phyloP scores from a whole-genome alignment of 2,329 filamentous ascomycete species.

The Leptographium procerum region DNA sequence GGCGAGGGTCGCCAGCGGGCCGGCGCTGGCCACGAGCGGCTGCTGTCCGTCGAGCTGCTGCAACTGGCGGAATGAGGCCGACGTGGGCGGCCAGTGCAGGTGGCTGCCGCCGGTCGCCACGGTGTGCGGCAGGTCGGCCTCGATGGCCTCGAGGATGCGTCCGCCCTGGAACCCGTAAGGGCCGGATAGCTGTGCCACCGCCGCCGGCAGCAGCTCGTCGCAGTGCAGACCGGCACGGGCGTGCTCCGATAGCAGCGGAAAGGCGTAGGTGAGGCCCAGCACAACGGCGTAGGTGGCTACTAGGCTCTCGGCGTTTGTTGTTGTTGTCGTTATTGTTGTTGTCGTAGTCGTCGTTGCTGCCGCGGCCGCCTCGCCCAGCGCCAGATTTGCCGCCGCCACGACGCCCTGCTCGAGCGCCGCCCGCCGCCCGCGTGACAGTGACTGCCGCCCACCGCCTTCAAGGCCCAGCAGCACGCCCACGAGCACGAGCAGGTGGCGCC shows the following conservation, averaged over 20 bases:
- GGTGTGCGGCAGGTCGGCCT: constrained; percentile 36
- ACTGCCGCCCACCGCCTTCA: constrained; percentile 49
- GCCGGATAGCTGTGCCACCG: constrained; percentile 56
- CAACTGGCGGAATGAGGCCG: constrained; percentile 49
- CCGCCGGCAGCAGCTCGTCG: constrained; percentile 57
- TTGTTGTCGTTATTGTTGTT: constrained; percentile 28
- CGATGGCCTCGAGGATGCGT: constrained; percentile 61
- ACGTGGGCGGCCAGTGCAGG: constrained; percentile 53
- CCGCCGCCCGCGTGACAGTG: constrained; percentile 52
- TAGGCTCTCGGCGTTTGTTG: too few species aligned
- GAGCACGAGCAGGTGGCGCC: constrained; percentile 76
- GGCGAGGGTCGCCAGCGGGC: constrained; percentile 53
- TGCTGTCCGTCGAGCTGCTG: constrained; percentile 39
- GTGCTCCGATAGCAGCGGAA: constrained; percentile 55
- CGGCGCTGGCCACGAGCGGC: constrained; percentile 51
- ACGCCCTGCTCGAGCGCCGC: constrained; percentile 62
- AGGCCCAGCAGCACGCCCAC: constrained; percentile 70
- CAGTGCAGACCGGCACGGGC: constrained; percentile 51
- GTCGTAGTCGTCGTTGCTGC: constrained; percentile 24
- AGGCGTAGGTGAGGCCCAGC: constrained; percentile 65
- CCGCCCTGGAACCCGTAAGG: constrained; percentile 65
- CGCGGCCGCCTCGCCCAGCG: constrained; percentile 37
- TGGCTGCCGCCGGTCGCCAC: constrained; percentile 37
- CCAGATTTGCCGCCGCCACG: constrained; percentile 64
- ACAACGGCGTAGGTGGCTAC: constrained; percentile 48